phyloP scores from a whole-genome alignment of 129 eudicot species.

The Arctium lappa region DNA sequence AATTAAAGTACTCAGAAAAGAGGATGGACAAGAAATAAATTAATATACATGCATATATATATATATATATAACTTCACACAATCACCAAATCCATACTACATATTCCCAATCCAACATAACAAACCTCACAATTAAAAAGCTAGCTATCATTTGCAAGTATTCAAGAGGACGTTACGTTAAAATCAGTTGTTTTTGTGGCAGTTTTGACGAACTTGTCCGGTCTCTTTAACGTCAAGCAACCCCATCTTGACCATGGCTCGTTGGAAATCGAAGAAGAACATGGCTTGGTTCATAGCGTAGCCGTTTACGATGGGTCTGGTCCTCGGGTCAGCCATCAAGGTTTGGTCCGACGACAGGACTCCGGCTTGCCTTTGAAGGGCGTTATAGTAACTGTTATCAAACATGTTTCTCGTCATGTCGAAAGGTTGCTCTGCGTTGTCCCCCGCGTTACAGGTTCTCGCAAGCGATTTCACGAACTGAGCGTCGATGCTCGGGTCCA shows the following conservation, averaged over 20 bases:
- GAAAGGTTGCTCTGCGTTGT: conserved; percentile 77
- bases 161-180: background rate
- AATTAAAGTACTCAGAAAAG: background rate
- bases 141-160: background rate
- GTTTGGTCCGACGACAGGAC: conserved; percentile 82
- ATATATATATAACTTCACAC: background rate
- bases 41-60: conserved; percentile 7
- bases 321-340: conserved; percentile 40
- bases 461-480: conserved; percentile 56
- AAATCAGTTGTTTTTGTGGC: conserved; percentile 51
- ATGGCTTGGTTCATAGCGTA: conserved; percentile 84
- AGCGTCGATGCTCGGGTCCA: conserved; percentile 63
- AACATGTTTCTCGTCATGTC: conserved; percentile 58
- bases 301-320: conserved; percentile 55
- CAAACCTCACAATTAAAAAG: background rate
- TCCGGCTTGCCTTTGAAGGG: conserved; percentile 52
- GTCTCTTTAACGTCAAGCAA: conserved; percentile 75
- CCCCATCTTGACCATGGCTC: conserved; percentile 88
- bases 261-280: conserved; percentile 88
- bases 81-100: conserved; percentile 22
- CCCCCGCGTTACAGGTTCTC: conserved; percentile 64
- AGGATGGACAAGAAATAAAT: background rate
- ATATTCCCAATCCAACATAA: conserved; percentile 5
- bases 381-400: conserved; percentile 59
- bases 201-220: conserved; percentile 74